phyloP scores from a whole-genome alignment of 1,139 yeast species.

The Scheffersomyces quercinus region DNA sequence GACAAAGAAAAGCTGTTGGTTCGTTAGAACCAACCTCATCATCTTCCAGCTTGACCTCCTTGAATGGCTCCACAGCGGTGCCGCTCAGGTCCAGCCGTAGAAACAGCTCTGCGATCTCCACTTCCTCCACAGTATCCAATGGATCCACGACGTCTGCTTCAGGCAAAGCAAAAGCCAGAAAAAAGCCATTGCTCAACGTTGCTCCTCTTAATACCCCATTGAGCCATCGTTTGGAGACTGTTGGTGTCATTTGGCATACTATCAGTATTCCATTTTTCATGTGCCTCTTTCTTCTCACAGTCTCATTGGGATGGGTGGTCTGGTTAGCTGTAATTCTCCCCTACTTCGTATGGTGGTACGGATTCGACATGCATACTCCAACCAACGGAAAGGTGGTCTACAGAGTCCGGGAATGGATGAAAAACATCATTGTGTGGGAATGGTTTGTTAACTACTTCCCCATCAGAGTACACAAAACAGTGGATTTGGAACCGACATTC shows the following conservation, averaged over 20 bases:
- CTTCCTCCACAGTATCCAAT: neutral
- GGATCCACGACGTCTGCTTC: neutral
- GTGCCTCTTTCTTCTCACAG: slow-evolving; percentile 52
- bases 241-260: slow-evolving; percentile 76
- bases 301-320: slow-evolving; percentile 63
- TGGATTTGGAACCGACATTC: slow-evolving; percentile 75
- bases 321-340: slow-evolving; percentile 67
- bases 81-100: too few species aligned
- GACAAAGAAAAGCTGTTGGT: too few species aligned
- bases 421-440: slow-evolving; percentile 65
- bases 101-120: neutral
- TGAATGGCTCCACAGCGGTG: too few species aligned
- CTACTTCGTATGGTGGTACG: slow-evolving; percentile 60
- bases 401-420: slow-evolving; percentile 58
- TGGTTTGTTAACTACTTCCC: slow-evolving; percentile 83
- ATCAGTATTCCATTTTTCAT: slow-evolving; percentile 65
- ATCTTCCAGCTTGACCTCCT: too few species aligned
- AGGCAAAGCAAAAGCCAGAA: neutral
- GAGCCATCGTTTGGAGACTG: slow-evolving; percentile 62
- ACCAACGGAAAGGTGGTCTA: slow-evolving; percentile 68
- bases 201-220: slow-evolving; percentile 61
- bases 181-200: slow-evolving; percentile 22
- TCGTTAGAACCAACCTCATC: too few species aligned
- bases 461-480: slow-evolving; percentile 67
- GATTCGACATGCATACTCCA: slow-evolving; percentile 61